Evolutionary conservation across 495 filamentous ascomycete species (phyloP).

Genomic region (Podospora comata): DNA sequence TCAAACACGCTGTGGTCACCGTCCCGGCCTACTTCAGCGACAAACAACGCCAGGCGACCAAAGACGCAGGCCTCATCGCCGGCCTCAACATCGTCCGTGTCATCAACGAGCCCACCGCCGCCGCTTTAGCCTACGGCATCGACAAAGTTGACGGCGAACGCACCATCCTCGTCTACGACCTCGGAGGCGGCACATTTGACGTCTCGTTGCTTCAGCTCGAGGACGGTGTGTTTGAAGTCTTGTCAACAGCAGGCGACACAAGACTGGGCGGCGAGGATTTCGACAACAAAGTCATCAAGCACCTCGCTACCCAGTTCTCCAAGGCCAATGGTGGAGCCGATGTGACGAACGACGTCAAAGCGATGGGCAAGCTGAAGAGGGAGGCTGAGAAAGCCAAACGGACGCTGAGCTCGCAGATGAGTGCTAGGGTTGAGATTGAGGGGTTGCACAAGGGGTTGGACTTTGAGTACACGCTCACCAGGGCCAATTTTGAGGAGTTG

Average conservation of each 20-base stretch:
- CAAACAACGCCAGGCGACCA: conserved; percentile 90
- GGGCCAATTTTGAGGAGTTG: conserved; percentile 94
- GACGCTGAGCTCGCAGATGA: conserved; percentile 92
- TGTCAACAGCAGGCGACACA: conserved; percentile 92
- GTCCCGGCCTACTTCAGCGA: conserved; percentile 98
- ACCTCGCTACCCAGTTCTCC: conserved; percentile 75
- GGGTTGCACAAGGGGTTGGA: conserved; percentile 88
- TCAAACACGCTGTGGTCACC: conserved; percentile 90
- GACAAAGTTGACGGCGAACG: conserved; percentile 70
- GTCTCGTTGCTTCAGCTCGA: conserved; percentile 93
- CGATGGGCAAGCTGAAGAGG: conserved; percentile 97
- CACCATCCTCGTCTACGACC: conserved; percentile 90
- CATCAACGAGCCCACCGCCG: conserved; percentile 85
- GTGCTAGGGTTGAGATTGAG: conserved; percentile 90
- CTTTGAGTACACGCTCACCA: conserved; percentile 91
- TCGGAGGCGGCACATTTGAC: conserved; percentile 99
- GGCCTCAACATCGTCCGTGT: conserved; percentile 91
- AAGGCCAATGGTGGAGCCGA: conserved; percentile 71
- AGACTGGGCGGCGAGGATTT: conserved; percentile 98
- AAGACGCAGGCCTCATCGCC: conserved; percentile 87
- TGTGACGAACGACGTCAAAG: conserved; percentile 83
- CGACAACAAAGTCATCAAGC: conserved; percentile 87
- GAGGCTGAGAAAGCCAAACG: conserved; percentile 99
- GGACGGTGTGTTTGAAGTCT: conserved; percentile 87
- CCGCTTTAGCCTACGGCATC: conserved; percentile 78